Conservation (phyloP, 2,329 filamentous ascomycete genomes). For the Cordyceps pruinosa region DNA sequence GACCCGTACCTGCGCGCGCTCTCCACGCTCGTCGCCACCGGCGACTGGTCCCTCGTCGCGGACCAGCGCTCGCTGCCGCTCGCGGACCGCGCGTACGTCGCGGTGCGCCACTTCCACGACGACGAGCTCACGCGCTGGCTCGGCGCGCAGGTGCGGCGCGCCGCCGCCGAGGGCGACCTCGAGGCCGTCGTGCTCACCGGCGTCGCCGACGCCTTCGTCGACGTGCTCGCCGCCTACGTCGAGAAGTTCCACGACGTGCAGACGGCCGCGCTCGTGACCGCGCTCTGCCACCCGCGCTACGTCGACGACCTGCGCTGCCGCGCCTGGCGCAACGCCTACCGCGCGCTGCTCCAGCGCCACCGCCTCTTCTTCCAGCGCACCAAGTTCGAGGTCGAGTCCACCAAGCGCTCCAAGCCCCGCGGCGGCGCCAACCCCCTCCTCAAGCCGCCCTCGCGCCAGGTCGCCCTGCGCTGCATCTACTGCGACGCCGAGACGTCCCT, state of each 20-base stretch:
- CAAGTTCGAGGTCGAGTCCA: constrained; percentile 72
- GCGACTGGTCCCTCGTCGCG: constrained; percentile 68
- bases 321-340: constrained; percentile 66
- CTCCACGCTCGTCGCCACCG: constrained; percentile 68
- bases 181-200: constrained; percentile 74
- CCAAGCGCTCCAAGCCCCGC: constrained; percentile 58
- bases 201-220: constrained; percentile 63
- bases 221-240: constrained; percentile 70
- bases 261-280: constrained; percentile 68
- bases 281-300: constrained; percentile 67
- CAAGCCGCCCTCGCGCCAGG: constrained; percentile 59
- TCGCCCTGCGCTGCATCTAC: constrained; percentile 70
- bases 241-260: constrained; percentile 71
- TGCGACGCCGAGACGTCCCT: constrained; percentile 58
- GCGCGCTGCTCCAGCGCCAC: constrained; percentile 65
- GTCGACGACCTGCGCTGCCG: constrained; percentile 69
- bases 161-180: constrained; percentile 61
- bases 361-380: constrained; percentile 67
- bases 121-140: constrained; percentile 61
- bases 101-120: constrained; percentile 59
- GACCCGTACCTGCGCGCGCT: constrained; percentile 77
- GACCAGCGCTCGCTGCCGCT: constrained; percentile 67
- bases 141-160: constrained; percentile 53
- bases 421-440: constrained; percentile 52
- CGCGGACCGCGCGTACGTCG: constrained; percentile 66